Evolutionary conservation across 2,329 filamentous ascomycete genomes (phyloP).

Genomic region (Penicillium sp.): DNA sequence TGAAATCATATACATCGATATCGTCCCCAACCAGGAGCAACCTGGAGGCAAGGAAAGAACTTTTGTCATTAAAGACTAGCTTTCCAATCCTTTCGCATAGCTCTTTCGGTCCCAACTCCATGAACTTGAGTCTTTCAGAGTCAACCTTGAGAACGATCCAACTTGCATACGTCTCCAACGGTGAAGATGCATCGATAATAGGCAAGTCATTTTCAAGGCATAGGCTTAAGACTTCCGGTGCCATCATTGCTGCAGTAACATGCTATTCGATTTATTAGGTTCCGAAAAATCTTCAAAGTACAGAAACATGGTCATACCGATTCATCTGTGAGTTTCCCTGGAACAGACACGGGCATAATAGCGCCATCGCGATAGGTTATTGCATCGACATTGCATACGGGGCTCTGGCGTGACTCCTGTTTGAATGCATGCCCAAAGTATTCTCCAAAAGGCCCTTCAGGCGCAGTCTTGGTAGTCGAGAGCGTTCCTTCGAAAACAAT

Average conservation of each 20-base stretch:
- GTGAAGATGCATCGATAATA: neutral
- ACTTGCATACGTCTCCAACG: neutral
- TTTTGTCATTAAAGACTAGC: neutral
- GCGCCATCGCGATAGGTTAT: neutral
- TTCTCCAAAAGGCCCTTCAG: slow-evolving; percentile 58
- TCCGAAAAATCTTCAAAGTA: too few species aligned
- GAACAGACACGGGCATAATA: neutral
- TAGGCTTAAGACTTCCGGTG: neutral
- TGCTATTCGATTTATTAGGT: neutral
- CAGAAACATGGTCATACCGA: neutral
- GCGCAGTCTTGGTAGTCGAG: slow-evolving; percentile 48
- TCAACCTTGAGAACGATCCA: neutral
- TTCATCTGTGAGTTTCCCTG: neutral
- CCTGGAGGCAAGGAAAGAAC: neutral
- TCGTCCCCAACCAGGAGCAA: neutral
- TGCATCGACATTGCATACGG: neutral
- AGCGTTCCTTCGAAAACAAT: slow-evolving; percentile 57
- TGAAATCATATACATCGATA: neutral
- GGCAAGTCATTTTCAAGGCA: neutral
- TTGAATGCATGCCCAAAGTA: slow-evolving; percentile 22
- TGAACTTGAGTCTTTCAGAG: neutral
- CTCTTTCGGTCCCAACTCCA: neutral
- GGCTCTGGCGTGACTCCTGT: too few species aligned
- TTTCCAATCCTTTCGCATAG: neutral
- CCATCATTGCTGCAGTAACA: neutral